Evolutionary conservation across 2,329 filamentous ascomycete species (phyloP).

Genomic region (Chrysoporthe austroafricana): DNA sequence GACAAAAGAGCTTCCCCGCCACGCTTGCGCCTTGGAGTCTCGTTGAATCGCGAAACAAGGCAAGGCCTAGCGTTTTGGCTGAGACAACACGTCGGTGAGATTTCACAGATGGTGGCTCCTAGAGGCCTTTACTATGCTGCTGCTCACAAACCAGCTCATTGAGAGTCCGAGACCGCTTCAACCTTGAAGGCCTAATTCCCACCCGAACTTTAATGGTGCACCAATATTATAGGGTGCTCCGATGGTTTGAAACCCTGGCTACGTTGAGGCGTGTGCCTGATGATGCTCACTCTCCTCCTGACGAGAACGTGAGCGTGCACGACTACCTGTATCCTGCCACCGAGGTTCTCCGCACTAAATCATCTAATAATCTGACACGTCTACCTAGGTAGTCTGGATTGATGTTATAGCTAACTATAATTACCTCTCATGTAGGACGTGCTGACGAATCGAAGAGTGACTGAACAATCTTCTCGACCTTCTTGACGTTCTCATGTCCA

Average conservation of each 20-base stretch:
- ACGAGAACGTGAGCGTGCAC: too few relatives aligned
- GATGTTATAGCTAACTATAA: too few relatives aligned
- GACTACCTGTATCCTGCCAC: too few relatives aligned
- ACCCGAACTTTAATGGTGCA: too few relatives aligned
- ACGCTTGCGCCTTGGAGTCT: background rate
- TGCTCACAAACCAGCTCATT: background rate
- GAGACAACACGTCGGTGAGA: background rate
- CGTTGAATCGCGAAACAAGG: background rate
- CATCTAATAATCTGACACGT: too few relatives aligned
- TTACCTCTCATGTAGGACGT: background rate
- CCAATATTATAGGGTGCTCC: background rate
- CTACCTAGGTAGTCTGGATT: too few relatives aligned
- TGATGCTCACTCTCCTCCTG: too few relatives aligned
- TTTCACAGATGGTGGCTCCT: background rate
- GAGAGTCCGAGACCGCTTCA: background rate
- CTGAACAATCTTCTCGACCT: constrained; percentile 3
- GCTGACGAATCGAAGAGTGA: background rate
- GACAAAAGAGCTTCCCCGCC: constrained; percentile 13
- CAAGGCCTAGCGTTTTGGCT: background rate
- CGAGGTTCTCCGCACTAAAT: too few relatives aligned
- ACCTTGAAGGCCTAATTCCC: too few relatives aligned
- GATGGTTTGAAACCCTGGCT: too few relatives aligned
- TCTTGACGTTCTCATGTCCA: constrained; percentile 19
- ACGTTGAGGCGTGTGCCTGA: too few relatives aligned
- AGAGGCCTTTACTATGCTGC: background rate